Conservation (phyloP, 23 red algal genomes). For the Gracilaria caudata region DNA sequence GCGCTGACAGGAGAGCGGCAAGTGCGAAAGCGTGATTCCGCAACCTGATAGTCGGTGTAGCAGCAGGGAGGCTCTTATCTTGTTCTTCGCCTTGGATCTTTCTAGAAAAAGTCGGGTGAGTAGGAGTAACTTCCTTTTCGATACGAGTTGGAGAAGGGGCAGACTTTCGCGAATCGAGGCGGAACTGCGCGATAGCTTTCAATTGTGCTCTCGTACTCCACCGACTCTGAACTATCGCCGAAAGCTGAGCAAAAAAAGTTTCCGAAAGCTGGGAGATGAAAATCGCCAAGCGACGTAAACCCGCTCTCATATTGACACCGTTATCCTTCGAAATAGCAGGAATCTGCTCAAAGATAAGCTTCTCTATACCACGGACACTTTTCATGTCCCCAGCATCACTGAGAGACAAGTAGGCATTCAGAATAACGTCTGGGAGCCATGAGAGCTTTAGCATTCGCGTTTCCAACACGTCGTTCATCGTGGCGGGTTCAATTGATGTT, state of each 20-base stretch:
- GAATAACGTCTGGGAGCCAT: conserved; percentile 49
- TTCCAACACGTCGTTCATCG: conserved; percentile 26
- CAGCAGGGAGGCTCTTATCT: neutral
- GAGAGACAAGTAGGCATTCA: conserved; percentile 25
- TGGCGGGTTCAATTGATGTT: neutral
- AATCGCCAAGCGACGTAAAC: conserved; percentile 39
- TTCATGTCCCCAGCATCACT: conserved; percentile 37
- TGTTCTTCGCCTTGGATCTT: neutral
- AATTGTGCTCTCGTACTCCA: conserved; percentile 21
- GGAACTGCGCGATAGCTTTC: conserved; percentile 17
- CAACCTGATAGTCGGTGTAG: conserved; percentile 24
- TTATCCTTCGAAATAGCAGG: conserved; percentile 33
- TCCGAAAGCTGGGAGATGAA: conserved; percentile 30
- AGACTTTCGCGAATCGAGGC: conserved; percentile 23
- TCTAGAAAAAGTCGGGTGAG: conserved; percentile 44
- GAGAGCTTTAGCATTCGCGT: conserved; percentile 22
- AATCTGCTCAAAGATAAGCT: conserved; percentile 56
- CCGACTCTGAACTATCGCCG: conserved; percentile 12
- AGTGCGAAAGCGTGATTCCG: conserved; percentile 14
- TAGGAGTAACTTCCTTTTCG: neutral
- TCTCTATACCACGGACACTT: conserved; percentile 34
- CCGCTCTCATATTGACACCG: neutral
- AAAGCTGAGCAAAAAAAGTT: conserved; percentile 13
- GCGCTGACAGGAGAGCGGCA: conserved; percentile 9
- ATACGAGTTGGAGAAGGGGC: neutral